Conservation (phyloP, 2,329 filamentous ascomycete species). For the Fusarium penzigii region DNA sequence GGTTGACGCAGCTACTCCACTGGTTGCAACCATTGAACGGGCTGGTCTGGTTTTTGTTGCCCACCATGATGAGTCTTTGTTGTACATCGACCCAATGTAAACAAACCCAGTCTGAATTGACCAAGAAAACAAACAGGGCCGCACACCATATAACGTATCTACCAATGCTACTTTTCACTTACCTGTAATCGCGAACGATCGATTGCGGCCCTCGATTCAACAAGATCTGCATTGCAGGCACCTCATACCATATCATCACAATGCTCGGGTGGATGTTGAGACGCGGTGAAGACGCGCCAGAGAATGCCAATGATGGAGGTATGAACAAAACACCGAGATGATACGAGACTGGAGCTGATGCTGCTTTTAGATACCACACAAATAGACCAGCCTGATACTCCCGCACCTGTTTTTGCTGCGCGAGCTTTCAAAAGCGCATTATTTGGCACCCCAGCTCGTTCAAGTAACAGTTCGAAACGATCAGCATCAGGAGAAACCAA, state of each 20-base stretch:
- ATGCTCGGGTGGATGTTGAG: constrained; percentile 65
- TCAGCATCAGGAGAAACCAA: constrained; percentile 27
- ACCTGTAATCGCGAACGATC: constrained; percentile 15
- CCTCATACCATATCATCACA: constrained; percentile 7
- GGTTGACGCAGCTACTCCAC: background rate
- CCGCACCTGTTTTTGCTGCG: constrained; percentile 66
- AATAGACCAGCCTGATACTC: constrained; percentile 62
- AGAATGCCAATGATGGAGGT: constrained; percentile 33
- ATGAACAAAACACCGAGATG: constrained; percentile 7
- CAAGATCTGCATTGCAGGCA: constrained; percentile 3
- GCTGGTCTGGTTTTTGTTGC: constrained; percentile 3
- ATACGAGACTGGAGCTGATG: constrained; percentile 1
- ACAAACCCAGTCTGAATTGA: constrained; percentile 20
- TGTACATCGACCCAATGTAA: constrained; percentile 20
- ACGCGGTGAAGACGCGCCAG: constrained; percentile 42
- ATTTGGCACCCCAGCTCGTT: constrained; percentile 58
- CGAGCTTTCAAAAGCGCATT: constrained; percentile 64
- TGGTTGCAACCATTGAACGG: constrained; percentile 1
- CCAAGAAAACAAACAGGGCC: constrained; percentile 11
- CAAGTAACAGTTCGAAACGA: constrained; percentile 33
- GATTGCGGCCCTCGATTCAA: constrained; percentile 1
- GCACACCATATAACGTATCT: background rate
- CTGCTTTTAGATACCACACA: constrained; percentile 42
- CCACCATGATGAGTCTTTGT: background rate
- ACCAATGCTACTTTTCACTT: constrained; percentile 15